Conservation (phyloP, 192 early-diverging fungal genomes). For the Coemansia sp. region DNA sequence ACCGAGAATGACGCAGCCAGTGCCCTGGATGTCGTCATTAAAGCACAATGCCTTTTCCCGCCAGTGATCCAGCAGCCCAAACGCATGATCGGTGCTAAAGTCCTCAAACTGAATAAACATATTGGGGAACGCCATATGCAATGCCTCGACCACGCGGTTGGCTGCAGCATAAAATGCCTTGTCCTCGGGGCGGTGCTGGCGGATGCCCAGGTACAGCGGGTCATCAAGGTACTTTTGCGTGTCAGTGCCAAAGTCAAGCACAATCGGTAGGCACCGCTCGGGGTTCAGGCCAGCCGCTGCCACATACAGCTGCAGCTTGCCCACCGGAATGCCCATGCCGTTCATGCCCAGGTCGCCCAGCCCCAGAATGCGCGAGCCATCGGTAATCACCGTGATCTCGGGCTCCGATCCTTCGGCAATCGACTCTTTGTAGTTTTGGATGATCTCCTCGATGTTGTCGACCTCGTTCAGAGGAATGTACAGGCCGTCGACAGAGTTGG, state of each 20-base stretch:
- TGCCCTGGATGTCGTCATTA: constrained; percentile 71
- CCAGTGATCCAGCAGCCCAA: constrained; percentile 77
- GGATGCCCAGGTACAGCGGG: constrained; percentile 83
- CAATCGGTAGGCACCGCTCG: constrained; percentile 80
- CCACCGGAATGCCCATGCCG: constrained; percentile 93
- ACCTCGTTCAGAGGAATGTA: constrained; percentile 76
- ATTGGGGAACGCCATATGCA: constrained; percentile 70
- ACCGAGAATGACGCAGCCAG: constrained; percentile 83
- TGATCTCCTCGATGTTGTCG: constrained; percentile 71
- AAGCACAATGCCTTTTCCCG: constrained; percentile 75
- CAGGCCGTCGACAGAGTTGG: constrained; percentile 78
- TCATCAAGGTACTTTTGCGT: constrained; percentile 75
- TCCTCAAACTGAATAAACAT: constrained; percentile 96
- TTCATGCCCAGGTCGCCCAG: constrained; percentile 92
- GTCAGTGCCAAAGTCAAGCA: constrained; percentile 88
- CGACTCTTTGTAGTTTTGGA: constrained; percentile 73
- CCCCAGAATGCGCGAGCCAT: constrained; percentile 89
- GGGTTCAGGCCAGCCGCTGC: constrained; percentile 84
- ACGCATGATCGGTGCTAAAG: constrained; percentile 91
- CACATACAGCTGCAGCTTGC: constrained; percentile 90
- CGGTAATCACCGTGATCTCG: constrained; percentile 90
- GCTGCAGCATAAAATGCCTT: constrained; percentile 72
- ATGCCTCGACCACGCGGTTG: constrained; percentile 70
- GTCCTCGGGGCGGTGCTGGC: constrained; percentile 61
- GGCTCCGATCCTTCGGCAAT: constrained; percentile 59